Conservation (phyloP, 805 yeast species). For the Saccharomycopsis amapae region DNA sequence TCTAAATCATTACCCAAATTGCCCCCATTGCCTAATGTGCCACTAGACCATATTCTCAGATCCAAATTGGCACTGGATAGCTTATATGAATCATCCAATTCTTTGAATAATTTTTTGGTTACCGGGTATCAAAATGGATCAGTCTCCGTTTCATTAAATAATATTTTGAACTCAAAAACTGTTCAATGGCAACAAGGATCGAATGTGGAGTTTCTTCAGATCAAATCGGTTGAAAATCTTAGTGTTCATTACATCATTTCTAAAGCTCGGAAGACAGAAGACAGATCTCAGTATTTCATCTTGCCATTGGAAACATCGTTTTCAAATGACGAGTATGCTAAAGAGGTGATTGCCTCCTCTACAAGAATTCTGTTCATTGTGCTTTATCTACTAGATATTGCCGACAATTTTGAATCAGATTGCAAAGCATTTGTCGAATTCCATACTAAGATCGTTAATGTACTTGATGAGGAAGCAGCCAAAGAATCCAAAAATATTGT, state of each 20-base stretch:
- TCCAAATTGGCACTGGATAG: conserved; percentile 28
- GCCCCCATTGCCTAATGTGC: conserved; percentile 26
- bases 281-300: not conserved
- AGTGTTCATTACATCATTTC: conserved; percentile 3
- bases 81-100: conserved; percentile 24
- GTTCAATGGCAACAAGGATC: not conserved
- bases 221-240: not conserved
- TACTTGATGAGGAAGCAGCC: conserved; percentile 31
- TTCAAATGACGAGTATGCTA: conserved; percentile 1
- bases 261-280: not conserved
- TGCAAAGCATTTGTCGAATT: conserved; percentile 34
- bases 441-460: conserved; percentile 29
- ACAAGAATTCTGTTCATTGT: conserved; percentile 30
- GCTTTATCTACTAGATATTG: conserved; percentile 30
- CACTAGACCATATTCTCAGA: conserved; percentile 23
- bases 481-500: conserved; percentile 20
- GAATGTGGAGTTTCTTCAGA: not conserved
- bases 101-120: conserved; percentile 25
- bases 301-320: conserved; percentile 2
- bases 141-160: conserved; percentile 29
- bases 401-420: conserved; percentile 27
- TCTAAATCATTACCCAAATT: conserved; percentile 33
- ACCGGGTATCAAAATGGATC: conserved; percentile 25
- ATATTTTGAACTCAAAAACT: conserved; percentile 24
- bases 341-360: conserved; percentile 21